Percentiles rank a stretch among this genome's conserved stretches.
Evolutionary conservation across 164 flowering plant genomes (phyloP).

Genomic region (Magnolia changhungtana): DNA sequence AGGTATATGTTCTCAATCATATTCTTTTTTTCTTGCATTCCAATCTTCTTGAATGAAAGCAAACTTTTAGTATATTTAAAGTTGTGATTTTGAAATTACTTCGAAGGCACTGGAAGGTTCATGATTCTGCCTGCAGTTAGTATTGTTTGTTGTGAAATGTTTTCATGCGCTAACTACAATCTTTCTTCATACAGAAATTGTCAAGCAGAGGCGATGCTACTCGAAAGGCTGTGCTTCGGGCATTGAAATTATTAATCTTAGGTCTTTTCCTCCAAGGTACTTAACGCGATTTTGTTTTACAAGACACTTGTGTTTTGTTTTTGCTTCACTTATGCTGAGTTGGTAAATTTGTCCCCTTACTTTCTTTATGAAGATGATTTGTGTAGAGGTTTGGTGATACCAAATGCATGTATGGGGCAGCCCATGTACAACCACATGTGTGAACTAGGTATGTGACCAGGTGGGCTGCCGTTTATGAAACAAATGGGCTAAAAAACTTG

Average conservation of each 20-base stretch:
- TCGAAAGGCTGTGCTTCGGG: slow-evolving; percentile 46
- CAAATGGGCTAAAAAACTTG: no score
- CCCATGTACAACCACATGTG: no score
- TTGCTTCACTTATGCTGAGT: no score
- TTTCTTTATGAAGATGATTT: no score
- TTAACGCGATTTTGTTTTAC: not conserved
- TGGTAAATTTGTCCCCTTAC: no score
- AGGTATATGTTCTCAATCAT: slow-evolving; percentile 36
- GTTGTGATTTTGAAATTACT: no score
- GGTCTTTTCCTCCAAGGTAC: slow-evolving; percentile 78
- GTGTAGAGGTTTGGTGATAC: no score
- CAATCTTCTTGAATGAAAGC: not conserved
- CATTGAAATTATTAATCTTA: slow-evolving; percentile 44
- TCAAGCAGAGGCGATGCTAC: slow-evolving; percentile 42
- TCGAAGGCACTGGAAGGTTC: not conserved
- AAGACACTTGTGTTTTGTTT: no score
- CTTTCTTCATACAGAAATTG: slow-evolving; percentile 37
- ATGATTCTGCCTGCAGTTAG: not conserved
- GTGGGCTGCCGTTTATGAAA: no score
- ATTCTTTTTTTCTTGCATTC: not conserved
- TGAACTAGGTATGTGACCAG: no score
- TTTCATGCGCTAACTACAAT: not conserved
- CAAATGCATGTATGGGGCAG: no score
- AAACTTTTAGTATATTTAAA: no score
- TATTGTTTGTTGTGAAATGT: not conserved